Base-by-base conservation (phyloP, 2,329 filamentous ascomycete species). In the Ambrosiella cleistominuta region DNA sequence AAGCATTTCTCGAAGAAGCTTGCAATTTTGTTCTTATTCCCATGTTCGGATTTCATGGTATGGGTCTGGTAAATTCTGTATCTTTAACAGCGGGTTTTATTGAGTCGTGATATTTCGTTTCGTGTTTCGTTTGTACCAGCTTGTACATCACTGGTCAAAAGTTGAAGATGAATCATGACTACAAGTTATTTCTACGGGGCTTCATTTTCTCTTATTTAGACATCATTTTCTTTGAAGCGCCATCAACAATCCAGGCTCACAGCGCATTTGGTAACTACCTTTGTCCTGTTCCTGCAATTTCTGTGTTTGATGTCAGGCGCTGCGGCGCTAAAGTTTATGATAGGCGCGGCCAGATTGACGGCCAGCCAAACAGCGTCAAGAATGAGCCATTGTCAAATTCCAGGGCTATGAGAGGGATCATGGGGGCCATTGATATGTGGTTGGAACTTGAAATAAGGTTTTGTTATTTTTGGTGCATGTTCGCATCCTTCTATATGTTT, bases 1-100 rank as follows among this genome's bases (percentile, higher is more conserved):
- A 57, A 17, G 47, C 55, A 51, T 40, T 39, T 51, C 27, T 57
- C 55, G 35, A 57, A 50, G 38, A 38, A 45, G 8, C 15, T 39
- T 27, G 44, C 5, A 8, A 15, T 47, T 47, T 47, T 17, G 44
- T 47, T 47, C 44, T 47, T 47, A 17, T 47, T 47, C 1, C 2
- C 44, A 47, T 27, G 27, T 27, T 27, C 27, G 27, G 27, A 5
- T 3, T 27, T 27, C 27, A 27, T 27, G 27, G 27, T 27, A 27
- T 27, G 27, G 27, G 27, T 27, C 27, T 5, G 27, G 4, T 27
- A 27, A 27, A 27, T 27, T 27, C 2, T 27, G 27, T 27, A 27
- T 27, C 27, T 27, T 5, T 27, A 27, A 27, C 27, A 27, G 27
- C 27, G 27, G 27, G 27, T 27, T 27, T 27, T 27, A 27, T 27